Base-by-base conservation (phyloP, 495 filamentous ascomycete genomes). In the Cetradonia linearis region DNA sequence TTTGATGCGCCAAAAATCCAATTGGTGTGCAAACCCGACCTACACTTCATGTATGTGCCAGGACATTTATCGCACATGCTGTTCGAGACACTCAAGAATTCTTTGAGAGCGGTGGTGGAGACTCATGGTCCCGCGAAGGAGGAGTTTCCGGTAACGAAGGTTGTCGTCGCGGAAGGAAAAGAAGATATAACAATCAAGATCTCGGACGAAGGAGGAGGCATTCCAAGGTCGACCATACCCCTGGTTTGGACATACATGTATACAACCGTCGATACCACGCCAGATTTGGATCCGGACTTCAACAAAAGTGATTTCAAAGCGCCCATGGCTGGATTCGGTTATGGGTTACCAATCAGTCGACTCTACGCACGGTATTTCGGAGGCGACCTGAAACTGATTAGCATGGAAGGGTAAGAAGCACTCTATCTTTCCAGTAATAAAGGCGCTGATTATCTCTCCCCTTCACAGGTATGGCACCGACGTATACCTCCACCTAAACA, bases 211-310 rank as follows among this genome's bases (percentile, higher is more conserved):
- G 93, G 93, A 47, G 93, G 93, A 63, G 93, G 93, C 47, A 96
- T 98, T 30, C 89, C 91, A 0, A 81, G 93, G 58, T 89, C 85
- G 62, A 79, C 88, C 34, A 96, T 98, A 58, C 94, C 94, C 11
- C 78, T 98, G 9, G 93, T 97, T 18, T 98, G 93, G 93, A 98
- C 93, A 30, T 98, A 98, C 69, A 98, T 97, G 93, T 98, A 97
- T 68, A 98, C 93, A 23, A 98, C 93, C 11, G 92, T 98, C 46
- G 93, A 96, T 72, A 84, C 90, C 61, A 96, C 93, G 4, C 93
- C 93, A 6, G 94, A 83, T 67, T 77, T 98, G 52, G 93, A 98
- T 68, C 93, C 93, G 14, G 91, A 96, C 70, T 97, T 97, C 72
- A 91, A 98, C 73, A 95, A 96, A 76, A 96, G 87, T 72, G 93